phyloP scores from a whole-genome alignment of 2,329 filamentous ascomycete species.

The Thermothelomyces thermophilus region DNA sequence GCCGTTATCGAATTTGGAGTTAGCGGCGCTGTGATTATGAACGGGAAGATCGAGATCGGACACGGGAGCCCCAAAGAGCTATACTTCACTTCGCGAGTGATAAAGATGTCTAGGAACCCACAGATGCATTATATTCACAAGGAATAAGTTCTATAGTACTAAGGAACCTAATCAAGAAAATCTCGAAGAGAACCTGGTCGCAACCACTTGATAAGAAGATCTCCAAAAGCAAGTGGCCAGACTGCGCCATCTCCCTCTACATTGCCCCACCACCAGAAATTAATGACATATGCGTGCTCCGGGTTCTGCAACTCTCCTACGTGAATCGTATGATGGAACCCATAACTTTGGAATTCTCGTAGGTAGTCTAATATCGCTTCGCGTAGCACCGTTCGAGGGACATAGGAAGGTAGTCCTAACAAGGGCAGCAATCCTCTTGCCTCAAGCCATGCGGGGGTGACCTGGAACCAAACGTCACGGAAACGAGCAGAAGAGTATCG shows the following conservation, averaged over 20 bases:
- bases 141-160: background rate
- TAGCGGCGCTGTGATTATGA: background rate
- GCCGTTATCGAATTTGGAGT: background rate
- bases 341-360: background rate
- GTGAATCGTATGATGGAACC: background rate
- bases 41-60: background rate
- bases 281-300: background rate
- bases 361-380: background rate
- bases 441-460: background rate
- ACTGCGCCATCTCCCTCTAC: background rate
- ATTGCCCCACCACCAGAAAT: background rate
- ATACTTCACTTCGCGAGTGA: background rate
- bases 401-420: background rate
- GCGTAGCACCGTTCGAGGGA: background rate
- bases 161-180: background rate
- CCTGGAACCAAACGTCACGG: background rate
- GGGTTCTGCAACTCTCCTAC: background rate
- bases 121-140: background rate
- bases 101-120: background rate
- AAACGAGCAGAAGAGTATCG: background rate
- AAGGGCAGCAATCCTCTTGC: background rate
- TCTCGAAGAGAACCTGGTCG: background rate
- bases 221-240: background rate
- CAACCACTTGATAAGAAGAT: background rate
- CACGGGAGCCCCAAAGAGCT: background rate